Base-by-base conservation (phyloP, 345 rosid species). In the Lagerstroemia speciosa region DNA sequence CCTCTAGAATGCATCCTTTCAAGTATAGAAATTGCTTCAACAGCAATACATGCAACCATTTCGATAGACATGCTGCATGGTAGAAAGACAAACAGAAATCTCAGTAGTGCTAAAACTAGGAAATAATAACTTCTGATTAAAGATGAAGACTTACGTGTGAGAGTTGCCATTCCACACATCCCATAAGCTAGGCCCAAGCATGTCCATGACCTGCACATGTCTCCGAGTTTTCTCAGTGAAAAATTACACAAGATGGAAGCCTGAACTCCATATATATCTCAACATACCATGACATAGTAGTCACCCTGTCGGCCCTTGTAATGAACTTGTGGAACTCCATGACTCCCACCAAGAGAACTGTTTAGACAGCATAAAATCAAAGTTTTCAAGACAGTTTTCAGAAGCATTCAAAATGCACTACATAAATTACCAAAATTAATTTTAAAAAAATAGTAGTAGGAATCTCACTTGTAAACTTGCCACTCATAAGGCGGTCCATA, bases 401-500 rank as follows among this genome's bases (percentile, higher is more conserved):
- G 33, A 16, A 26, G 33, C 61, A 64, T 46, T 34, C 30, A 63
- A 33, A 65, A 67, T 67, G n/a, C n/a, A 58, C 33, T 50, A 27
- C 8, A 0, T 14, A 6, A 34, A 36, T 37, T 32, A 31, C 17
- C n/a, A 4, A 19, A 43, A 61, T 38, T 30, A 29, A 17, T 45
- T 65, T 41, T 5, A 9, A 3, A 9, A 57, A 68, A 68, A 43
- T 40, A 27, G 37, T 5, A 5, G 34, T 27, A 62, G 67, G 70
- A 48, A 52, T 12, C 97, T 81, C 76, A 94, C 99, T 74, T 82
- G 87, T 94, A 93, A 77, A 94, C 99, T 85, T 94, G 99, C 99
- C 97, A 91, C 91, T 94, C 99, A 43, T 88, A 84, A 0, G 98
- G 97, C 0, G 97, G 97, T 41, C 95, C 95, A 83, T 85, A 83